A percentile compares a stretch with the other conserved stretches of the same genome.
These are phyloP conservation scores for Penicillium angulare DNA, from an alignment of 495 filamentous ascomycete genomes.

Conservation along the genomic window DNA sequence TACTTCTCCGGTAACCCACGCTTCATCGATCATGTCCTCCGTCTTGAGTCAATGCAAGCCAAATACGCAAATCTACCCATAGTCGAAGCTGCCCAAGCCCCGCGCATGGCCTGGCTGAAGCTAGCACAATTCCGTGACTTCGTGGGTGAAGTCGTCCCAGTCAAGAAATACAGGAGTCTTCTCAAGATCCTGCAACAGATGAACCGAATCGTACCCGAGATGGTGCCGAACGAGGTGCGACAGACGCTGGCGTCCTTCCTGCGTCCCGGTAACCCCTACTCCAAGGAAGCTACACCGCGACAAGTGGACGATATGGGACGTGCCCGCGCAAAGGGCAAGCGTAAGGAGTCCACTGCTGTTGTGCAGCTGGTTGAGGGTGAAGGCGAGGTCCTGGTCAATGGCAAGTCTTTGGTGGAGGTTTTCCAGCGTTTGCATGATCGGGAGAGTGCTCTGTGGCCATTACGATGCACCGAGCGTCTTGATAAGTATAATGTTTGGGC, in stretches of 20 bases:
- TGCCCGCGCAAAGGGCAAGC: constrained; percentile 72
- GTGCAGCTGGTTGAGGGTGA: constrained; percentile 89
- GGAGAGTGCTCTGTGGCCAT: constrained; percentile 89
- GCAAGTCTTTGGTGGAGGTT: constrained; percentile 69
- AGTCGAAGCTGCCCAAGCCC: constrained; percentile 59
- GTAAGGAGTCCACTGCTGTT: constrained; percentile 81
- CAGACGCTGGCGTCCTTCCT: constrained; percentile 66
- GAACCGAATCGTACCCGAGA: constrained; percentile 77
- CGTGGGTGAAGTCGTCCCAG: constrained; percentile 73
- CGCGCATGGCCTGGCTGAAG: constrained; percentile 81
- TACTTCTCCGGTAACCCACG: constrained; percentile 87
- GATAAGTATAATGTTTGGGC: constrained; percentile 98
- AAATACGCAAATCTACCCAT: constrained; percentile 70
- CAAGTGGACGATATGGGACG: constrained; percentile 71
- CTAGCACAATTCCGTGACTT: constrained; percentile 70
- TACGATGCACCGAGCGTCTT: constrained; percentile 76
- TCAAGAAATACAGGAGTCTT: constrained; percentile 74
- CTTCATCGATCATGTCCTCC: constrained; percentile 83
- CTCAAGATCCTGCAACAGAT: constrained; percentile 73
- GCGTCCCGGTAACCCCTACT: constrained; percentile 69
- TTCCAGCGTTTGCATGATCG: constrained; percentile 91
- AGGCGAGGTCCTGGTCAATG: constrained; percentile 87
- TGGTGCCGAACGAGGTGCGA: constrained; percentile 69
- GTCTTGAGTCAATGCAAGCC: constrained; percentile 65
- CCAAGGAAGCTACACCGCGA: constrained; percentile 53